Evolutionary conservation across 257 asterid genomes (phyloP), one percentile per base, ranked within the genome.

Genomic region (Solanum sparsipilum): DNA sequence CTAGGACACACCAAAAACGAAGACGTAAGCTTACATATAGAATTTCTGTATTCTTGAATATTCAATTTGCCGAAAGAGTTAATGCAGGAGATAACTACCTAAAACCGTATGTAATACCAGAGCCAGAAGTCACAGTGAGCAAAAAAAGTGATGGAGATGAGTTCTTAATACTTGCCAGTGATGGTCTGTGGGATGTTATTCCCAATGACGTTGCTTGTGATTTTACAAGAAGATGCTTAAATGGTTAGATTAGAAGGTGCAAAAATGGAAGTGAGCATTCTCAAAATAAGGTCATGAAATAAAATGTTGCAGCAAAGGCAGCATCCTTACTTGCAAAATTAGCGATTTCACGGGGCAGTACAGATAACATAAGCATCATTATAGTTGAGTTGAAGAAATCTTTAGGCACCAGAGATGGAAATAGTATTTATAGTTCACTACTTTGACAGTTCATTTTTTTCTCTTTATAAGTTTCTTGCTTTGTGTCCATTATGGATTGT

Each of bases 171-270:
- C 86, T 95, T n/a, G 96, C 92, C 16, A 92, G 95, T n/a, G 98
- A 95, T 25, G 98, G 96, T 7, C 72, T 95, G 12, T 94, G 96
- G 98, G 98, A 94, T 25, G 98, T 93, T 0, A 44, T 95, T 10
- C 89, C 95, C 0, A 94, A 95, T 3, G 94, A 94, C 1, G 9
- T 91, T 0, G 96, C 97, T 3, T 94, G 97, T 89, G 89, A 88
- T 18, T 88, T 95, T 3, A 92, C 79, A 31, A 91, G 91, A 87
- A 90, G 87, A 87, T 93, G 94, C 79, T 87, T 94, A 85, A 85
- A 87, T 9, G 95, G 94, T 21, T 85, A 73, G 21, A 71, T 72
- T 72, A 72, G 75, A 35, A 65, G 90, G 67, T 63, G 52, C n/a
- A 70, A 29, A 70, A 70, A 70, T 70, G 20, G 38, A 6, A 72